Conservation (phyloP, 176 grass and related monocot species). For the Leersia perrieri region DNA sequence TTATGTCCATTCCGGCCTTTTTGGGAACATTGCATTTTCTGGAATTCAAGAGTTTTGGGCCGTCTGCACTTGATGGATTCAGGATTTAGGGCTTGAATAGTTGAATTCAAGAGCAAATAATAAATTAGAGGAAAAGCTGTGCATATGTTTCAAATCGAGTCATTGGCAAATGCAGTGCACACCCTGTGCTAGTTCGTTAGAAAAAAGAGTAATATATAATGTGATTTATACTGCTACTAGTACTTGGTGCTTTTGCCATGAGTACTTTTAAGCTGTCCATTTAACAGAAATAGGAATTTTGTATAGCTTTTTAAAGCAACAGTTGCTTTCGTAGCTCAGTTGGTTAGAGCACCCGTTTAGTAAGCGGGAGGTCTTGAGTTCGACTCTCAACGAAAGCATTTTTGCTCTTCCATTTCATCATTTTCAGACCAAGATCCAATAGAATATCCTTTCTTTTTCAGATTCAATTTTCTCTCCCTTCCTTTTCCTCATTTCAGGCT, state of each 20-base stretch:
- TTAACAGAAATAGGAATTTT: no score
- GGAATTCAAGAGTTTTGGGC: background rate
- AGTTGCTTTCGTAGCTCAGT: slow-evolving; percentile 76
- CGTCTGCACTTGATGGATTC: background rate
- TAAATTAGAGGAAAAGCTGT: background rate
- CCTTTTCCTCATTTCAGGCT: no score
- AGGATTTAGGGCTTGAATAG: background rate
- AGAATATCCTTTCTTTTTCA: no score
- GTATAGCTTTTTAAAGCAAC: background rate
- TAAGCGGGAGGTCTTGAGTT: slow-evolving; percentile 99
- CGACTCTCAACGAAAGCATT: slow-evolving; percentile 74
- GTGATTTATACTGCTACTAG: no score
- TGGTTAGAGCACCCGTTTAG: slow-evolving; percentile 97
- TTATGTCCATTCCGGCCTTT: background rate
- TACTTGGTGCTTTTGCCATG: background rate
- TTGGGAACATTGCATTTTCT: background rate
- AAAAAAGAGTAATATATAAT: background rate
- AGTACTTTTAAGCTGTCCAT: background rate
- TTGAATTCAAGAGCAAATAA: background rate
- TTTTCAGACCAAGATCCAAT: no score
- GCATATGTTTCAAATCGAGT: background rate
- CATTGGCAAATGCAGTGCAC: background rate
- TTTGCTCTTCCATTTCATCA: no score
- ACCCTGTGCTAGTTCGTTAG: no score
- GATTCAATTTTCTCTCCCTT: no score